A percentile compares a stretch with the other conserved stretches of the same genome.
These are phyloP conservation scores for Fraxinus nigra DNA, from an alignment of 305 asterid genomes.

Conservation along the genomic window DNA sequence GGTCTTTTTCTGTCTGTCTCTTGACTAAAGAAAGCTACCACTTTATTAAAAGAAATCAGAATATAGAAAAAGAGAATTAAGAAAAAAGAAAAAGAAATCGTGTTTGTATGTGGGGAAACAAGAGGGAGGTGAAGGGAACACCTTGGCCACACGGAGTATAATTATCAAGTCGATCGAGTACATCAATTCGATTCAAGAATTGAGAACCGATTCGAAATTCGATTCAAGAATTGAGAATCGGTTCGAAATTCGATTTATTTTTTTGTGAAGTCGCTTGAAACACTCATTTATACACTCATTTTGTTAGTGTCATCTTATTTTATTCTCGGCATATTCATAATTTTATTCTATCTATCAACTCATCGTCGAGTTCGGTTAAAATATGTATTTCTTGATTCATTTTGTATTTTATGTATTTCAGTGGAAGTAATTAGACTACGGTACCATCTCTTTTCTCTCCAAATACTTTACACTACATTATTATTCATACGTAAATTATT, in stretches of 20 bases:
- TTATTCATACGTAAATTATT: too few relatives aligned
- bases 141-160: not conserved
- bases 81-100: not conserved
- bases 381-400: too few relatives aligned
- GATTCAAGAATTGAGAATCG: not conserved
- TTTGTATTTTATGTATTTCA: too few relatives aligned
- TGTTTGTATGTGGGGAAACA: slow-evolving; percentile 42
- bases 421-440: too few relatives aligned
- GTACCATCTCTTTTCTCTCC: too few relatives aligned
- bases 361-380: too few relatives aligned
- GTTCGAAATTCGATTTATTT: not conserved
- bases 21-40: slow-evolving; percentile 18
- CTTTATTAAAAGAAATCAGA: not conserved
- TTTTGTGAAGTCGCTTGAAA: not conserved
- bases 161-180: not conserved
- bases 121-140: slow-evolving; percentile 26
- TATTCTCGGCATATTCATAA: too few relatives aligned
- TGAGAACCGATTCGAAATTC: not conserved
- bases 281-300: not conserved
- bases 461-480: too few relatives aligned
- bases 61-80: not conserved
- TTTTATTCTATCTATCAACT: too few relatives aligned
- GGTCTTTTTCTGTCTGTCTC: slow-evolving; percentile 41
- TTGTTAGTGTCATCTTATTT: not conserved
- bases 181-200: too few relatives aligned